Evolutionary conservation across 2,329 filamentous ascomycete genomes (phyloP), one percentile per base, ranked within the genome.

Genomic region (Paracorniculantispora psalliotae): DNA sequence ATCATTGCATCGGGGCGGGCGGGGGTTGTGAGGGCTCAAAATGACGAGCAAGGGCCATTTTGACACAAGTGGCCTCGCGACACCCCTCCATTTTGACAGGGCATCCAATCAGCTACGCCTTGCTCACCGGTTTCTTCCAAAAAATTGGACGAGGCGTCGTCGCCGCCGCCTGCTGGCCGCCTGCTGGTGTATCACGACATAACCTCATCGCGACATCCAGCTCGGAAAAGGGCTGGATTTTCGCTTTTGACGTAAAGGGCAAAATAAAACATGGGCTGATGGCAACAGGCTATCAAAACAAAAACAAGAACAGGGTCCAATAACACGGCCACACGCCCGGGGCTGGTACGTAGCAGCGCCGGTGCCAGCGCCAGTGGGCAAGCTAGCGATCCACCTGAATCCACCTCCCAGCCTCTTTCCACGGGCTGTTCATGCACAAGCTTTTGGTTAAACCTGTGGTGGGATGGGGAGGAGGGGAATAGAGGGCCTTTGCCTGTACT

Each of bases 1-100:
- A 61, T 57, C 59, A 61, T 51, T 61, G 59, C 59, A 61, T 61
- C 37, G 39, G 44, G 44, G 59, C 54, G 59, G 59, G n/a, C n/a
- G n/a, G n/a, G n/a, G n/a, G 54, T 49, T 33, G 58, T 61, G 35
- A 53, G 41, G 41, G 48, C 48, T 58, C 50, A 57, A 52, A 50
- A n/a, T n/a, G 39, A 58, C 23, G 49, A 50, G 35, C 49, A 48
- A 21, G 33, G 30, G 25, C 41, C 30, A 39, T 52, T n/a, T n/a
- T 30, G 30, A 37, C 39, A 44, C 26, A 25, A 19, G 30, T 54
- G 50, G 10, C 47, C 41, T 57, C 52, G 41, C 52, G 39, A 43
- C 53, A 57, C 59, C 59, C 59, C 53, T 53, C 59, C 26, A 35
- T 57, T 25, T 57, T 25, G 39, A 48, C 37, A 49, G 28, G 46